Evolutionary conservation across 139 green algal species (phyloP).

Genomic region (Coccomyxa sp.): DNA sequence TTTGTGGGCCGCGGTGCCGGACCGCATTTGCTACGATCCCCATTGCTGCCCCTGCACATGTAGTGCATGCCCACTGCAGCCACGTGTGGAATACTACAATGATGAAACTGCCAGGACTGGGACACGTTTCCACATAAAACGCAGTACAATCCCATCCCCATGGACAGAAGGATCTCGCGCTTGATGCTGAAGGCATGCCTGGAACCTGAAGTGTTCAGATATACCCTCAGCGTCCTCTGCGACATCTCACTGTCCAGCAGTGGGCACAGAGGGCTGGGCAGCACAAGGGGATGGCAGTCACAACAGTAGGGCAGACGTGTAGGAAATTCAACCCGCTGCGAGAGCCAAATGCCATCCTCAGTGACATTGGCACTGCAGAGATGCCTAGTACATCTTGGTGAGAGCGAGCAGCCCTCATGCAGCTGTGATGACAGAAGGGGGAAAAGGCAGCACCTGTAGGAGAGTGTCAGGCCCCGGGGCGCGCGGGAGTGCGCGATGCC

Average conservation of each 20-base stretch:
- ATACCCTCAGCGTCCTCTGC: not conserved
- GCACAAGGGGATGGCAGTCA: not conserved
- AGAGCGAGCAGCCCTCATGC: not conserved
- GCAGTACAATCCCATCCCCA: too few relatives aligned
- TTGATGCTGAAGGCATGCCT: not conserved
- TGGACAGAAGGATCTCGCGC: not conserved
- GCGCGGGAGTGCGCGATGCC: conserved; percentile 36
- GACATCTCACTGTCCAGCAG: too few relatives aligned
- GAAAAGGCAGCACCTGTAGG: conserved; percentile 27
- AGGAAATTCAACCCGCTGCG: not conserved
- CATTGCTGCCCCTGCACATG: not conserved
- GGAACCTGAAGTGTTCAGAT: not conserved
- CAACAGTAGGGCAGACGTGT: not conserved
- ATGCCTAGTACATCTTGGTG: not conserved
- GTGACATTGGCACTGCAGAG: not conserved
- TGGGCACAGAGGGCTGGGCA: too few relatives aligned
- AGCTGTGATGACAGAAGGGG: not conserved
- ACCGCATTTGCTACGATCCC: conserved; percentile 42
- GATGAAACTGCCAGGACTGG: not conserved
- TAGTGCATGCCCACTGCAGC: not conserved
- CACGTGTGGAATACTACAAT: not conserved
- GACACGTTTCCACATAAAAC: not conserved
- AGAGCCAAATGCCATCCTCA: too few relatives aligned
- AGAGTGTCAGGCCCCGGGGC: conserved; percentile 45
- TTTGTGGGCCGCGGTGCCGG: conserved; percentile 41